Base-by-base conservation (phyloP, 2,329 filamentous ascomycete genomes). In the Ophiostoma sp. region DNA sequence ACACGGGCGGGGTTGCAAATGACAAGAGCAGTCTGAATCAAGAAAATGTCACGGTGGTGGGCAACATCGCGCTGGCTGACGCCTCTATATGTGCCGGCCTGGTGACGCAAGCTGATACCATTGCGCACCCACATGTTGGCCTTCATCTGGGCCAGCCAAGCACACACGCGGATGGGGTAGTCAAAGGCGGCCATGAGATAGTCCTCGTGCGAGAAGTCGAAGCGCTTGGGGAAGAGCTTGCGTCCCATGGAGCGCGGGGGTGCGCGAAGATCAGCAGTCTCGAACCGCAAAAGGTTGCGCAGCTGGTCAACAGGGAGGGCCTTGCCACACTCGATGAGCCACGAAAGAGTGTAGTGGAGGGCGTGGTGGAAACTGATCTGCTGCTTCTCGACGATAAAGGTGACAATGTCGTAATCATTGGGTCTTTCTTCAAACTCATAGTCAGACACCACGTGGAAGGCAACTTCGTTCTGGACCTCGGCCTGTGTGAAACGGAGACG, bases 91-190 rank as follows among this genome's bases (percentile, higher is more conserved):
- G 94, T 95, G 68, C 91, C 91, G 78, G 96, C 95, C 79, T 99
- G 95, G 78, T 99, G 95, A 54, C 94, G 89, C 68, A 99, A 85
- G 76, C 94, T 98, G 77, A 99, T 93, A 1, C 95, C 95, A 77
- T 99, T 99, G 70, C 95, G 89, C 73, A 99, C 94, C 95, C 96
- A 99, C 89, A 98, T 96, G 68, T 93, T 92, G 23, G 94, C 93
- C 79, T 96, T 97, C 88, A 99, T 98, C 81, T 99, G 96, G 6
- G 95, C 92, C 41, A 99, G 83, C 95, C 95, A 99, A 27, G 93
- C 93, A 77, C 93, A 97, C 0, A 98, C 94, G 68, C 96, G 87
- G 4, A 99, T 83, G 0, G 96, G 94, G 76, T 92, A 97, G 78
- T 99, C 95, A 76, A 99, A 97, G 68, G 93, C 87, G 1, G 91